A percentile compares a stretch with the other conserved stretches of the same genome.
Conservation (phyloP, 2,329 filamentous ascomycete genomes). For the Fusarium acutatum region DNA sequence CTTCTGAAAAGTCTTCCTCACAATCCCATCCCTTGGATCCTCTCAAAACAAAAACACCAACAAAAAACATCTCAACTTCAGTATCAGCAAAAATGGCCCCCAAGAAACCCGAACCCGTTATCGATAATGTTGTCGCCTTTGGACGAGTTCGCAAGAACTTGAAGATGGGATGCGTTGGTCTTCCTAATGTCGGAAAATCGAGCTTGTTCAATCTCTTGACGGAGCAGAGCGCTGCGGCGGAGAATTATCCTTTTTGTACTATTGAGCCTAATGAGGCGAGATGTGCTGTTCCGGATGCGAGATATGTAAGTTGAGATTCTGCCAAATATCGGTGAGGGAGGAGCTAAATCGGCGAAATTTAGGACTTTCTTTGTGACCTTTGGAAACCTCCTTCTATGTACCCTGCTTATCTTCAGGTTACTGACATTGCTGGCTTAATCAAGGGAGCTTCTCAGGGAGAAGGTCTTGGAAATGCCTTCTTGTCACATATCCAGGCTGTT, state of each 20-base stretch:
- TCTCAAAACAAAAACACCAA: background rate
- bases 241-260: conserved; percentile 57
- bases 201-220: conserved; percentile 57
- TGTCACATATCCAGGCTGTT: conserved; percentile 56
- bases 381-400: conserved; percentile 58
- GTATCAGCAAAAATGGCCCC: conserved; percentile 49
- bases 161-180: conserved; percentile 57
- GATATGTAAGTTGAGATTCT: conserved; percentile 50
- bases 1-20: conserved; percentile 38
- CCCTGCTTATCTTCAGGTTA: conserved; percentile 55
- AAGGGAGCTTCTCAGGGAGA: conserved; percentile 55
- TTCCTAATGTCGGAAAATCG: conserved; percentile 57
- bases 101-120: conserved; percentile 52
- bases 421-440: conserved; percentile 56
- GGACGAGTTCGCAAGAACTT: conserved; percentile 55
- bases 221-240: conserved; percentile 55
- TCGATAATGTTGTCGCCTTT: conserved; percentile 56
- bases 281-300: conserved; percentile 54
- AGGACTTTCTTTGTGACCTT: conserved; percentile 56
- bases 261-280: conserved; percentile 58
- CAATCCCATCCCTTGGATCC: conserved; percentile 4
- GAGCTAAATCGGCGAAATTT: conserved; percentile 1
- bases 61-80: background rate
- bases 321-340: background rate
- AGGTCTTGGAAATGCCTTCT: conserved; percentile 55